Evolutionary conservation across 371 early-diverging fungal genomes (phyloP), one percentile per base, ranked within the genome.

Genomic region (Mortierella sp.): DNA sequence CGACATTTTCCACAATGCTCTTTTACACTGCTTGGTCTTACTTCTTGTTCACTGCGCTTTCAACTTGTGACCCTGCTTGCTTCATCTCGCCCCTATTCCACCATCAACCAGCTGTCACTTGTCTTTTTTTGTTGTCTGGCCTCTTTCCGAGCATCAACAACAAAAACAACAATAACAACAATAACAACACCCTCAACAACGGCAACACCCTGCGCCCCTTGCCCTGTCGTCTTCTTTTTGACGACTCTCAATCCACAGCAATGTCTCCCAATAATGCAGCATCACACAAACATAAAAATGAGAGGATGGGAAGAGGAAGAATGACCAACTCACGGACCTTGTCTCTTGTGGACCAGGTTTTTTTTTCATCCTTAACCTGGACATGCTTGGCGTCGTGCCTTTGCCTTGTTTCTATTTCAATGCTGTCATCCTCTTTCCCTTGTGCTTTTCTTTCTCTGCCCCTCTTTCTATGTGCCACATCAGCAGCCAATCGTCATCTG

Each of bases 401-500:
- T 10, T 28, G 58, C 13, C 4, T 24, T n/a, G n/a, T n/a, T n/a
- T n/a, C n/a, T n/a, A n/a, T 55, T n/a, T 57, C 14, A 16, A 38
- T 38, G 38, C 65, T 31, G 38, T 38, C 38, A 65, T 65, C 65
- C 31, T 31, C 42, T 38, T 38, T 38, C 42, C 42, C 5, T 38
- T 38, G 42, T 34, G 34, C 34, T 38, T 16, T 38, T 5, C 10
- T 60, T 63, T 19, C 54, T 54, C 7, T 16, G 4, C 63, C 63
- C 4, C 38, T 10, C 48, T 6, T 31, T 34, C 28, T 14, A 11
- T 63, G 34, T 63, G 38, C 63, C 21, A 31, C 63, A 63, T 31
- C 63, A 34, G 7, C 34, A 63, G 63, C 63, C 63, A 63, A 63
- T 63, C 63, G 63, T 63, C 63, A 63, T 63, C 63, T 16, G 63